Evolutionary conservation across 352 stramenopile genomes (phyloP), one percentile per base, ranked within the genome.

Genomic region (Porosira glacialis): DNA sequence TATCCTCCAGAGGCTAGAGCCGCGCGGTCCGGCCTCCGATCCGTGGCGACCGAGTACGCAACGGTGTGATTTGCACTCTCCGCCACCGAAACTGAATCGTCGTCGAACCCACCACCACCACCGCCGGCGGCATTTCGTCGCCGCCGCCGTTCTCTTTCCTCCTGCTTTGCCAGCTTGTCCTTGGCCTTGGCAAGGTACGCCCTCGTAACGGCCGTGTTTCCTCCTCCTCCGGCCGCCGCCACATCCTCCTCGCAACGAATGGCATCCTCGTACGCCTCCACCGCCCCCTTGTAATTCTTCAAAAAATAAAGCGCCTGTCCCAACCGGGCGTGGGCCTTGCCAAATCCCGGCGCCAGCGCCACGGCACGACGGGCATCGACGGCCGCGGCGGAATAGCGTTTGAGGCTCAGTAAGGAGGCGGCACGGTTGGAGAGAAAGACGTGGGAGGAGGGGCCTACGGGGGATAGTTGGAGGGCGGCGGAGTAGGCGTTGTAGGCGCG

Each of bases 231-330:
- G n/a, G n/a, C n/a, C 11, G 38, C 49, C 8, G 24, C 55, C 21
- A 59, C 68, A 45, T 88, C 79, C 19, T 83, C 70, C 61, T 91
- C 85, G 60, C 75, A 89, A 24, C 67, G 47, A 39, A 91, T 71
- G 33, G 85, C 85, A 74, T 89, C 80, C 61, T 91, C 68, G 62
- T 91, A 91, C 15, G 85, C 81, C 10, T 81, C 63, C n/a, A 91
- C 77, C 17, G 85, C 81, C 31, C 78, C 77, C 45, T 68, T 59
- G 38, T 89, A 91, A 45, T 89, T 66, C 49, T 89, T 89, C 27
- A 88, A 69, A 80, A 91, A 91, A 47, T 91, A 89, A 22, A 91
- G 45, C 1, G 81, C 79, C 65, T 91, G 85, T 27, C 85, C 85
- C 44, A 91, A 71, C n/a, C 85, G 78, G 26, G 85, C 85, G 71